These are phyloP conservation scores for Adansonia grandidieri DNA, from an alignment of 441 rosid genomes.

Conservation along the genomic window DNA sequence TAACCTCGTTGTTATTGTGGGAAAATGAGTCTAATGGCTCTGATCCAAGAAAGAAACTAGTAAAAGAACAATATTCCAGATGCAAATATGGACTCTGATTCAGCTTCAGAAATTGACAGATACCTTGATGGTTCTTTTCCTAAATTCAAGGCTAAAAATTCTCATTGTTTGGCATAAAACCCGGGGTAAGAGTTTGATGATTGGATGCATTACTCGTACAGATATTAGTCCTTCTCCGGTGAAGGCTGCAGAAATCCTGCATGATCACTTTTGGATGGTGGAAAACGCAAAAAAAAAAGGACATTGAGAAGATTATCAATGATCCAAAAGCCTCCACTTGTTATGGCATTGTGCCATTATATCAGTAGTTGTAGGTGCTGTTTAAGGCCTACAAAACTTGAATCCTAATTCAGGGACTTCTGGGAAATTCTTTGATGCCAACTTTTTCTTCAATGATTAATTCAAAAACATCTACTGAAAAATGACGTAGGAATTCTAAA, in stretches of 20 bases:
- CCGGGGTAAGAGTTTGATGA: constrained; percentile 24
- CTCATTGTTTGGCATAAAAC: constrained; percentile 18
- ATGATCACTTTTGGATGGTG: constrained; percentile 23
- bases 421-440: constrained; percentile 28
- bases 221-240: constrained; percentile 23
- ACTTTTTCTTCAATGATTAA: constrained; percentile 27
- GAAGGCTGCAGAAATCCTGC: constrained; percentile 29
- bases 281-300: background rate
- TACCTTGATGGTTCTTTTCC: constrained; percentile 5
- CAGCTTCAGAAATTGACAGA: constrained; percentile 18
- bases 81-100: constrained; percentile 16
- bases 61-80: constrained; percentile 25
- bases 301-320: constrained; percentile 7
- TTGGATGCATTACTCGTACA: constrained; percentile 8
- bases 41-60: constrained; percentile 33
- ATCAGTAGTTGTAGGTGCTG: constrained; percentile 29
- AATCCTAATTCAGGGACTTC: constrained; percentile 30
- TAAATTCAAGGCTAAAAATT: constrained; percentile 1
- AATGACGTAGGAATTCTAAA: constrained; percentile 18
- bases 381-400: constrained; percentile 23
- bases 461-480: constrained; percentile 16
- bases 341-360: constrained; percentile 19
- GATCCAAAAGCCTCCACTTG: constrained; percentile 19
- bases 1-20: constrained; percentile 18
- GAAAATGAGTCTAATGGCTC: constrained; percentile 33